phyloP scores from a whole-genome alignment of 2,329 filamentous ascomycete species.

The Diaporthe humulicola region DNA sequence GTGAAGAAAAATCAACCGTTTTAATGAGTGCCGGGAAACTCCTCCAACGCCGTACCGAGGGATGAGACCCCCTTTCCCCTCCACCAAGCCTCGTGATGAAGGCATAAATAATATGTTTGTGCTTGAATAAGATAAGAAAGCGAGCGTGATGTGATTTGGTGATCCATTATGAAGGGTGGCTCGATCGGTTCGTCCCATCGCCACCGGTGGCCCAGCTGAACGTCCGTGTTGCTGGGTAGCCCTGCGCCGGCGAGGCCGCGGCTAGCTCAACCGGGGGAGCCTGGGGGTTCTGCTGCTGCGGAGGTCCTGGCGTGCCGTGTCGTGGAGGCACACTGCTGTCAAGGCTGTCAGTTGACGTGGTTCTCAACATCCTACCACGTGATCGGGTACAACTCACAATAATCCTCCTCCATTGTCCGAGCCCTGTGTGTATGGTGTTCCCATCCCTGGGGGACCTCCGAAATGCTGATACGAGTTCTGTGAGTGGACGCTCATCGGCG shows the following conservation, averaged over 20 bases:
- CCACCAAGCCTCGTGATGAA: not conserved
- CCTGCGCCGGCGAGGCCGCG: slow-evolving; percentile 51
- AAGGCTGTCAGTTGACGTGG: slow-evolving; percentile 33
- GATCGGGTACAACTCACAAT: not conserved
- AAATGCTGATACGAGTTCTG: slow-evolving; percentile 36
- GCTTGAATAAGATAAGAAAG: not conserved
- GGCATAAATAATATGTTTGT: slow-evolving; percentile 8
- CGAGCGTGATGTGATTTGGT: not conserved
- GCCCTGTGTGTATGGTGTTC: slow-evolving; percentile 23
- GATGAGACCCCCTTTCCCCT: not conserved
- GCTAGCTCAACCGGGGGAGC: slow-evolving; percentile 53
- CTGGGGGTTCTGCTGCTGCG: slow-evolving; percentile 22
- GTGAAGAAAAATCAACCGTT: not conserved
- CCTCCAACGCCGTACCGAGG: slow-evolving; percentile 13
- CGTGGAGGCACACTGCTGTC: slow-evolving; percentile 38
- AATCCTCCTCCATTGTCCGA: slow-evolving; percentile 25
- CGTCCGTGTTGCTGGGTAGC: slow-evolving; percentile 45
- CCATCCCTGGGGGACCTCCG: not conserved
- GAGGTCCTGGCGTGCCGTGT: slow-evolving; percentile 15
- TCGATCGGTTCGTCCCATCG: slow-evolving; percentile 38
- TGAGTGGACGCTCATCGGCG: slow-evolving; percentile 41
- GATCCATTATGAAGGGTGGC: slow-evolving; percentile 35
- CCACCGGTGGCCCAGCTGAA: slow-evolving; percentile 49
- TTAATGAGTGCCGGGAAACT: not conserved
- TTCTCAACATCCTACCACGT: not conserved